Evolutionary conservation across 2,329 filamentous ascomycete species (phyloP).

Genomic region (Aspergillus costaricaensis): DNA sequence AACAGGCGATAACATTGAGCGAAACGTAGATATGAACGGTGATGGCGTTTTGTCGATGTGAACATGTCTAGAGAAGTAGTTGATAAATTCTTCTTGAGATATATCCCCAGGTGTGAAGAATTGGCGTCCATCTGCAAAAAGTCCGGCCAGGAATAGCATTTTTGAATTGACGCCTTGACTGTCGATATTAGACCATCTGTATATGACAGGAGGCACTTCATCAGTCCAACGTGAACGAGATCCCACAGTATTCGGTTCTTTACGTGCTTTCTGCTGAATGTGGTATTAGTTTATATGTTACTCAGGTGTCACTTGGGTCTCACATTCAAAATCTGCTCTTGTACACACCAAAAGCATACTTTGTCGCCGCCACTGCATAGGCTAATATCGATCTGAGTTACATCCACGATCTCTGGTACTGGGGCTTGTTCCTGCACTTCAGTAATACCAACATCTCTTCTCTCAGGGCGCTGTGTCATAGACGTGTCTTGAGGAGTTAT

Average conservation of each 20-base stretch:
- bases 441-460: neutral
- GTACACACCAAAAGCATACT: constrained; percentile 1
- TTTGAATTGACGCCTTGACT: constrained; percentile 35
- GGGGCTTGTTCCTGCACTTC: neutral
- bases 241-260: neutral
- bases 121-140: constrained; percentile 22
- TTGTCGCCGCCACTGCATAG: neutral
- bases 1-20: constrained; percentile 30
- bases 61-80: constrained; percentile 29
- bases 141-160: constrained; percentile 26
- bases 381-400: neutral
- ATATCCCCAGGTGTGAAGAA: constrained; percentile 19
- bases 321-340: neutral
- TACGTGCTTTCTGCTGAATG: neutral
- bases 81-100: constrained; percentile 20
- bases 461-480: neutral
- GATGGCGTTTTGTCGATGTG: constrained; percentile 20
- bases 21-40: constrained; percentile 39
- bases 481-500: neutral
- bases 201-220: constrained; percentile 33
- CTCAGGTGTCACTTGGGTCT: too few relatives aligned
- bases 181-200: constrained; percentile 35
- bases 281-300: neutral
- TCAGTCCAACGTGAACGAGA: neutral
- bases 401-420: neutral